Evolutionary conservation across 345 rosid genomes (phyloP), one percentile per base, ranked within the genome.

Genomic region (Moringa oleifera): DNA sequence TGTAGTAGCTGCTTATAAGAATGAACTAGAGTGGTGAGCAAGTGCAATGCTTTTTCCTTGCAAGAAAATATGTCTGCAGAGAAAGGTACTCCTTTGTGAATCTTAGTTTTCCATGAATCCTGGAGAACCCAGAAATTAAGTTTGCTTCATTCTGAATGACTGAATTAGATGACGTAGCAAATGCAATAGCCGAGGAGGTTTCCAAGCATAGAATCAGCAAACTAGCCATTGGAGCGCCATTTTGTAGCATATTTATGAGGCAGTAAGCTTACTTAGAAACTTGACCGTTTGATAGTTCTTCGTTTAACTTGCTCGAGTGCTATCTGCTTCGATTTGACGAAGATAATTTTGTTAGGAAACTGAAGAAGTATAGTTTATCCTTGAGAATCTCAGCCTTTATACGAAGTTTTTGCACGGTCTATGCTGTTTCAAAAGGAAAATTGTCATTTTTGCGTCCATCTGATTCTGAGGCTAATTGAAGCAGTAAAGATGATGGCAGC

Each of bases 151-250:
- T 63, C 7, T 60, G 63, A 47, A 71, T 65, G 37, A 69, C 78
- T 61, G 96, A 90, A 70, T 87, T 91, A 4, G 74, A 86, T 58
- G 86, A 87, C 56, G 83, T 87, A 46, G 87, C 76, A 31, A 76
- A 76, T 17, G 87, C 94, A 1, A 73, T 90, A 57, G 95, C 91
- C 0, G 85, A 93, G 68, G 89, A 80, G 79, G 77, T 93, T 25
- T 49, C 81, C 25, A 72, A 70, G 72, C 68, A 64, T 13, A 67
- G 53, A 17, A 77, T 87, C 24, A 70, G 59, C 8, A 87, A 86
- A 81, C 94, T 93, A 13, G 93, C 90, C 23, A 79, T 93, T 21
- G 98, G 98, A 76, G 82, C 86, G 74, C 72, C 91, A 46, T 69
- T 87, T 62, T 66, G 63, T 15, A 75, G 86, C 64, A 75, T 86